A percentile compares a stretch with the other conserved stretches of the same genome.
These are phyloP conservation scores for Boletales sp. DNA, from an alignment of 768 basidiomycete species.

Conservation along the genomic window DNA sequence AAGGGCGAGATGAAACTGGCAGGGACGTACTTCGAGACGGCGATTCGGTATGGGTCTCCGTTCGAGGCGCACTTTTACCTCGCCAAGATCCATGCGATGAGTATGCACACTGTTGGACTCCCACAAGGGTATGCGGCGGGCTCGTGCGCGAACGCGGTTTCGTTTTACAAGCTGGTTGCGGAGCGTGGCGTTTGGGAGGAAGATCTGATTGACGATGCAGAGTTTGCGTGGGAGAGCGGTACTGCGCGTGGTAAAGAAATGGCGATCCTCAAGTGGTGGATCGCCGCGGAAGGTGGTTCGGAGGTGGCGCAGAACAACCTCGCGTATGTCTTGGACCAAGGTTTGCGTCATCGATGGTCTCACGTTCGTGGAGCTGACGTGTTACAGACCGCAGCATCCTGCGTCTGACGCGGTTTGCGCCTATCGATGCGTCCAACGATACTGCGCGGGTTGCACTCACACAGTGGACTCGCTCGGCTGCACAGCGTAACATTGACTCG, in stretches of 20 bases:
- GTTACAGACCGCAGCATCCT: constrained; percentile 64
- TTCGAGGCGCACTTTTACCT: constrained; percentile 96
- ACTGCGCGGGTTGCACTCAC: constrained; percentile 82
- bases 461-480: constrained; percentile 93
- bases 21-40: constrained; percentile 74
- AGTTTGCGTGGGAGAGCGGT: constrained; percentile 66
- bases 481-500: constrained; percentile 93
- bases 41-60: constrained; percentile 82
- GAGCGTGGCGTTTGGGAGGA: constrained; percentile 90
- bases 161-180: constrained; percentile 88
- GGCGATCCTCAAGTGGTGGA: constrained; percentile 92
- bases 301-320: constrained; percentile 96
- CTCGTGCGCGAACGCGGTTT: constrained; percentile 85
- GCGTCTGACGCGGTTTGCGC: constrained; percentile 64
- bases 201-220: constrained; percentile 78
- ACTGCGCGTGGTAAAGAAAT: constrained; percentile 71
- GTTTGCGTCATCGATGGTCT: constrained; percentile 40
- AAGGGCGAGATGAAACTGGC: constrained; percentile 67
- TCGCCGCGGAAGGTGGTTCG: constrained; percentile 88
- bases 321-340: constrained; percentile 89
- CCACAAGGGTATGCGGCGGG: constrained; percentile 55
- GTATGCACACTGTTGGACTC: constrained; percentile 41
- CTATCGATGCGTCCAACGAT: constrained; percentile 72
- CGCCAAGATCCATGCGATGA: constrained; percentile 71
- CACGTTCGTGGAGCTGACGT: constrained; percentile 26